Evolutionary conservation across 495 filamentous ascomycete species (phyloP), one percentile per base, ranked within the genome.

Genomic region (Entonaema liquescens): DNA sequence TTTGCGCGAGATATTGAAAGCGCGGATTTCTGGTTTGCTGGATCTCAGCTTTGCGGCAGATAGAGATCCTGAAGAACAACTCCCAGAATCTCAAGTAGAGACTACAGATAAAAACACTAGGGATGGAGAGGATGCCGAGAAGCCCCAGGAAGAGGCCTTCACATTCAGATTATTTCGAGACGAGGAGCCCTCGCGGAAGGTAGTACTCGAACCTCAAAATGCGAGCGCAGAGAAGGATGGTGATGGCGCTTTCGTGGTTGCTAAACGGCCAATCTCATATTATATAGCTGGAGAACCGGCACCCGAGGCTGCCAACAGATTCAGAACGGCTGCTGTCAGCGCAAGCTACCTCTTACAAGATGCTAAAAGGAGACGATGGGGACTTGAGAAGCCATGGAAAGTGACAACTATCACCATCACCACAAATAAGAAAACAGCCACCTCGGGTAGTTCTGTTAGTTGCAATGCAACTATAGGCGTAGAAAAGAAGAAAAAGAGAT

Each of bases 331-430:
- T 4, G 84, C 86, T 15, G 75, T 88, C 31, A 82, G 72, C 21
- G 84, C 79, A 0, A 76, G 81, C 42, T 79, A 84, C 1, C 77
- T 89, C 7, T 28, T 82, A 0, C 67, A 75, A 5, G 70, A 78
- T 60, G 76, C 83, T 15, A 70, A 62, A 66, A 76, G 73, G 65
- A 76, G 85, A 60, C 77, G 79, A 12, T 87, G 86, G 81, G 86
- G 86, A 0, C 78, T 85, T 25, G 84, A 83, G 66, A 75, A 86
- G 59, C 85, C 86, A 3, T 89, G 87, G 87, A 80, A 81, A 55
- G 85, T 88, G 33, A 80, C 74, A n/a, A 79, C 62, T 19, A 74
- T 83, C 35, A 69, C 50, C 7, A 64, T 77, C 38, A 67, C 59
- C 11, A 42, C 47, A 13, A 68, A 58, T 35, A 25, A 29, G 15